Evolutionary conservation across 768 basidiomycete species (phyloP), one percentile per base, ranked within the genome.

Genomic region (Panellus pusillus): DNA sequence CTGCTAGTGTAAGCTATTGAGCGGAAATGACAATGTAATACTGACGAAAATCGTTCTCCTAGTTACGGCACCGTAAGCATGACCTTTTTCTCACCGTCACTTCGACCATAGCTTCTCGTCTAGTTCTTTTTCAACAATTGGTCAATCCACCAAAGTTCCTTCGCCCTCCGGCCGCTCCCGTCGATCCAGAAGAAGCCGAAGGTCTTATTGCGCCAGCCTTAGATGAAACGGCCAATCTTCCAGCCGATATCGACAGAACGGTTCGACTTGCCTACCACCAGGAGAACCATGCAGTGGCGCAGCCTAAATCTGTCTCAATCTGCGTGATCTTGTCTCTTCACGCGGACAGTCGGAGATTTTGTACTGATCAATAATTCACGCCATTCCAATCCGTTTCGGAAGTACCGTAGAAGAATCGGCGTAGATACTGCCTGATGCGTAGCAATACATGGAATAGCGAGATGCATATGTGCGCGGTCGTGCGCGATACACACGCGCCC

Each of bases 101-200:
- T 44, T 36, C 17, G 32, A 3, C 32, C 14, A 18, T 61, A 50
- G 38, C 19, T 37, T 47, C 24, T 52, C 46, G 51, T 64, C 29
- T 63, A 91, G 80, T 95, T 96, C 78, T 75, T 93, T 38, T 98
- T 95, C 76, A 97, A 97, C 72, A 85, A 88, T 63, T 97, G 28
- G 79, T 96, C 51, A 70, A 72, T 24, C 67, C 73, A 11, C 90
- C 91, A 8, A 74, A 83, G 4, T 79, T 80, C 65, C 77, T 91
- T 65, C 76, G 84, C 39, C 58, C 65, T 27, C 65, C 70, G 38
- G 48, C 62, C 29, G 63, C 69, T 7, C 74, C 73, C 37, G 72
- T 74, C 11, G 82, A 85, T 53, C 73, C 77, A 39, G 87, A 86
- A 65, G 84, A 89, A 64, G 73, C 76, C 20, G 75, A 82, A 57